Base-by-base conservation (phyloP, 768 basidiomycete genomes). In the Mycena kentingensis region DNA sequence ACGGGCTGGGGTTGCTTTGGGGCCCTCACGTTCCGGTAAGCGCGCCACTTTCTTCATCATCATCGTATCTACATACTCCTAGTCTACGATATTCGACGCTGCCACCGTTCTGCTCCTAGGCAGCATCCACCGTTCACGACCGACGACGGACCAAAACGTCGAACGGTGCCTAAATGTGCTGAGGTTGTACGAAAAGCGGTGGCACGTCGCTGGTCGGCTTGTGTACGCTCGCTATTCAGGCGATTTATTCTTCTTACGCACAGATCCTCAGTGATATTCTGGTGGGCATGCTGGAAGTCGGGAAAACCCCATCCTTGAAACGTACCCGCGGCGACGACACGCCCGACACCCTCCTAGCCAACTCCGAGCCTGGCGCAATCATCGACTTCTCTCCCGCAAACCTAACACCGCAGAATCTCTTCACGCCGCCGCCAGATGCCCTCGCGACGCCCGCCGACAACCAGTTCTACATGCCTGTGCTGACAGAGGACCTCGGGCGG, bases 1-100 rank as follows among this genome's bases (percentile, higher is more conserved):
- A 79, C 5, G 66, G 59, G n/a, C 44, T 49, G 2, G 48, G 59
- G 32, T 60, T 58, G 12, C 35, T 58, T 19, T 54, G 51, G 24
- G 54, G 54, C 25, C 57, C 57, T 0, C 57, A 54, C 35, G 44
- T 44, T 16, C 37, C 44, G 13, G 57, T 58, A 45, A 12, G 15
- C n/a, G 13, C n/a, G 4, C 27, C 3, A n/a, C 10, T 29, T 16
- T 19, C 16, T 48, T 36, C 19, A 22, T 32, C 24, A 21, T 5
- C 13, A 10, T 18, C 16, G 18, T 2, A 34, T 21, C 19, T 22
- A 8, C 32, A 3, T 5, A 34, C 32, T 18, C 37, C 13, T 32
- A 58, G 52, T 24, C 49, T 13, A 35, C 46, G 13, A 32, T 58
- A 5, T 50, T 54, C 21, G 57, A 58, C 35, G 51, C 49, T 11